Conservation (phyloP, 2,329 filamentous ascomycete species). For the Purpureocillium lavendulum region DNA sequence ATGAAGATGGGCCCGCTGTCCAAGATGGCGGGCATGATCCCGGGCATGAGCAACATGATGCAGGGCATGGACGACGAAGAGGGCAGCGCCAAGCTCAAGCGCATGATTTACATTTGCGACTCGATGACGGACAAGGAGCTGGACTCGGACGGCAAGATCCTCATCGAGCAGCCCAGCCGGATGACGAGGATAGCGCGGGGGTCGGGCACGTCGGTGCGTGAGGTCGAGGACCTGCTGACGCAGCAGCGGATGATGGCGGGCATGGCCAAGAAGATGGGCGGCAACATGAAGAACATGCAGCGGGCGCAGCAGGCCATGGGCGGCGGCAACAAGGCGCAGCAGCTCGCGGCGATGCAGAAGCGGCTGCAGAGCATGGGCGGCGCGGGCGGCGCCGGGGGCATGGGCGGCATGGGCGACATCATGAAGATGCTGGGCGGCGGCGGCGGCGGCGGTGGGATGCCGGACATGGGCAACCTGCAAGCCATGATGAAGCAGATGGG, state of each 20-base stretch:
- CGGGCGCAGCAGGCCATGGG: constrained; percentile 85
- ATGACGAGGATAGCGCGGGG: constrained; percentile 90
- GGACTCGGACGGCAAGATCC: constrained; percentile 89
- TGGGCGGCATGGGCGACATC: constrained; percentile 67
- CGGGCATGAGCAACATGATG: constrained; percentile 88
- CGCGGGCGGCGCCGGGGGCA: constrained; percentile 51
- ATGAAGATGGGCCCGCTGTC: constrained; percentile 99
- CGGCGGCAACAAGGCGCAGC: constrained; percentile 83
- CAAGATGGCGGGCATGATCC: constrained; percentile 98
- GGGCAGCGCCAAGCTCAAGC: constrained; percentile 83
- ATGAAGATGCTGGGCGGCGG: constrained; percentile 84
- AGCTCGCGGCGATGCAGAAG: constrained; percentile 96
- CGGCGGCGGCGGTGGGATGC: constrained; percentile 27
- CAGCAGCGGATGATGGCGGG: constrained; percentile 98
- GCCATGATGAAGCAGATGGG: constrained; percentile 71
- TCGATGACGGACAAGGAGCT: constrained; percentile 96
- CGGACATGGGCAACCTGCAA: constrained; percentile 53
- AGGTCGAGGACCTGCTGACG: constrained; percentile 94
- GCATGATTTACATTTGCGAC: constrained; percentile 99
- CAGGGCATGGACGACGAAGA: constrained; percentile 96
- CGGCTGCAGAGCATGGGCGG: constrained; percentile 80
- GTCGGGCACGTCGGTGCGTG: constrained; percentile 80
- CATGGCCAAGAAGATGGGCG: constrained; percentile 99
- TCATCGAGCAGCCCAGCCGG: constrained; percentile 82
- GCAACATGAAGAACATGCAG: constrained; percentile 97